Evolutionary conservation across 257 asterid genomes (phyloP), one percentile per base, ranked within the genome.

Genomic region (Nicotiana sylvestris): DNA sequence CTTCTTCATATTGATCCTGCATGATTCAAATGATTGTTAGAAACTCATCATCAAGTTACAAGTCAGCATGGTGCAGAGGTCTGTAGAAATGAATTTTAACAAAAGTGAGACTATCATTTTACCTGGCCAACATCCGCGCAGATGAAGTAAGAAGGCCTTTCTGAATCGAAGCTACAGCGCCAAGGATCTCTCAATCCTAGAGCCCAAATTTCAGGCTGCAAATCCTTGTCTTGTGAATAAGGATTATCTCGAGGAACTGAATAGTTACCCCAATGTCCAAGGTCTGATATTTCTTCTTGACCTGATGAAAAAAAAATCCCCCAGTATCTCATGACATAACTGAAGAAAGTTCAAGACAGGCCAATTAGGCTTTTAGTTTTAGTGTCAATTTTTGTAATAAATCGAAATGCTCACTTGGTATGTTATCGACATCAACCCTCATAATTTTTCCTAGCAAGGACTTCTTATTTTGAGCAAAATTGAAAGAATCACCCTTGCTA

Each of bases 111-210:
- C 53, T 7, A 39, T 76, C 64, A 29, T 15, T 15, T 25, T 39
- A 95, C 98, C 98, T 93, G 90, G 21, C 99, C 99, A 84, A 85
- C 76, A 82, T 94, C 99, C 12, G 92, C 96, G 64, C 99, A 95
- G 27, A 91, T 66, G 88, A 95, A 94, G 85, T 93, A 92, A 29
- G 95, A 88, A 87, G 97, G 98, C 91, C 97, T 91, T 82, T 93
- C 95, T 30, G 98, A 85, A 84, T 95, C 99, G 27, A 95, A 95
- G 88, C 98, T 93, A 69, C 99, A 95, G 18, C 97, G 95, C 99
- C 98, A 95, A 7, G 99, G 99, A 66, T 89, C 88, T 88, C 97
- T 91, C 12, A 95, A 65, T 32, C 99, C 99, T 15, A 89, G 83
- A 12, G 98, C 99, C 97, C 97, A 95, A 72, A 95, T 86, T 86